phyloP scores from a whole-genome alignment of 768 basidiomycete species.

The Amyloporia xantha region DNA sequence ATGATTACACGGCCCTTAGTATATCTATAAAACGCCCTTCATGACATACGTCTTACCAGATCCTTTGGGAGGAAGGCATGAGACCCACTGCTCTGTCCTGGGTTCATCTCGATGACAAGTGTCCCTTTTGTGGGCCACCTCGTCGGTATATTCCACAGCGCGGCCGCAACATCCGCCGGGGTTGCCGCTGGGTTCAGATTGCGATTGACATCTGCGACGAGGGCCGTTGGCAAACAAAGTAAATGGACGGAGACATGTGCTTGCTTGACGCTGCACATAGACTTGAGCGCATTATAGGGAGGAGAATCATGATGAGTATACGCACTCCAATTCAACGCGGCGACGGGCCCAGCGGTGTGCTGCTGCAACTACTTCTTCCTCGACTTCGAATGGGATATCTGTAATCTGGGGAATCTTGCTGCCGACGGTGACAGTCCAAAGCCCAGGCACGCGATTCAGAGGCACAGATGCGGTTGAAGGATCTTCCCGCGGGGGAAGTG shows the following conservation, averaged over 20 bases:
- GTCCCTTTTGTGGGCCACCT: slow-evolving; percentile 14
- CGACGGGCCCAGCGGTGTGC: not conserved
- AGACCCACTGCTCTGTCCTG: not conserved
- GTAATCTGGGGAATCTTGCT: slow-evolving; percentile 4
- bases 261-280: not conserved
- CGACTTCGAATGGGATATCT: slow-evolving; percentile 9
- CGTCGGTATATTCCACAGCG: slow-evolving; percentile 9
- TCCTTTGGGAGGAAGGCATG: slow-evolving; percentile 9
- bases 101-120: slow-evolving; percentile 9
- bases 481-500: not conserved
- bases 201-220: slow-evolving; percentile 6
- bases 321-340: not conserved
- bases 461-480: not conserved
- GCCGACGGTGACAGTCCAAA: slow-evolving; percentile 11
- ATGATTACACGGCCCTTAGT: not conserved
- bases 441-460: slow-evolving; percentile 4
- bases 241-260: slow-evolving; percentile 4
- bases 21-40: not conserved
- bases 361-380: slow-evolving; percentile 4
- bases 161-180: slow-evolving; percentile 3
- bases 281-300: not conserved
- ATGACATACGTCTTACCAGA: slow-evolving; percentile 1
- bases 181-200: not conserved
- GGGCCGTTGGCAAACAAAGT: slow-evolving; percentile 11
- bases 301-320: not conserved